Evolutionary conservation across 768 basidiomycete genomes (phyloP).

Genomic region (Nidularia sp.): DNA sequence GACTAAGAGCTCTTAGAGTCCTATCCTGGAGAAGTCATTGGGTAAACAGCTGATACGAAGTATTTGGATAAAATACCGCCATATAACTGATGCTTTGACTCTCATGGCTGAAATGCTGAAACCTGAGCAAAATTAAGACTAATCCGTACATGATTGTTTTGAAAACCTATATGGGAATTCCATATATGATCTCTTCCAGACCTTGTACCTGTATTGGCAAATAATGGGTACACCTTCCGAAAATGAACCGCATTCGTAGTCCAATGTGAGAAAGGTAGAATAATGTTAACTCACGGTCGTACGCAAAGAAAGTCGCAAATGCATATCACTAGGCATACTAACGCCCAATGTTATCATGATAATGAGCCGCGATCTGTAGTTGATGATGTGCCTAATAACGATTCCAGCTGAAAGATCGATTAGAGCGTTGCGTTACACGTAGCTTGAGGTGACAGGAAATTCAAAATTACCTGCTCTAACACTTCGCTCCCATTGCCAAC

Average conservation of each 20-base stretch:
- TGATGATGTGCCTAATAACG: not conserved
- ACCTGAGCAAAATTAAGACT: not conserved
- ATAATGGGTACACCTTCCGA: not conserved
- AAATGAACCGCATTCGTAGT: not conserved
- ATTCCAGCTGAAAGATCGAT: not conserved
- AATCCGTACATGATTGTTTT: not conserved
- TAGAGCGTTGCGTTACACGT: not conserved
- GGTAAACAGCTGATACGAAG: too few species aligned
- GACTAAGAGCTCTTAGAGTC: too few species aligned
- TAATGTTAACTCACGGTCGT: not conserved
- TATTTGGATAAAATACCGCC: too few species aligned
- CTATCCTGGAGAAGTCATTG: too few species aligned
- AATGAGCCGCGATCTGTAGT: not conserved
- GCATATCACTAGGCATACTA: not conserved
- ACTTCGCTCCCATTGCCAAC: not conserved
- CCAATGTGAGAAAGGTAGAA: not conserved
- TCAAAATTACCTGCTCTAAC: not conserved
- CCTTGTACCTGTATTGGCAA: not conserved
- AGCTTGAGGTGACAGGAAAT: not conserved
- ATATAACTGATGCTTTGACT: too few species aligned
- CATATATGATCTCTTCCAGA: not conserved
- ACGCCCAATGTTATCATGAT: not conserved
- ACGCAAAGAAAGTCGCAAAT: not conserved
- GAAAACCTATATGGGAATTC: not conserved
- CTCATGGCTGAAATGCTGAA: too few species aligned